Percentiles rank a stretch among this genome's conserved stretches.
phyloP scores from a whole-genome alignment of 1,139 yeast genomes.

The Zygosaccharomyces sapae region DNA sequence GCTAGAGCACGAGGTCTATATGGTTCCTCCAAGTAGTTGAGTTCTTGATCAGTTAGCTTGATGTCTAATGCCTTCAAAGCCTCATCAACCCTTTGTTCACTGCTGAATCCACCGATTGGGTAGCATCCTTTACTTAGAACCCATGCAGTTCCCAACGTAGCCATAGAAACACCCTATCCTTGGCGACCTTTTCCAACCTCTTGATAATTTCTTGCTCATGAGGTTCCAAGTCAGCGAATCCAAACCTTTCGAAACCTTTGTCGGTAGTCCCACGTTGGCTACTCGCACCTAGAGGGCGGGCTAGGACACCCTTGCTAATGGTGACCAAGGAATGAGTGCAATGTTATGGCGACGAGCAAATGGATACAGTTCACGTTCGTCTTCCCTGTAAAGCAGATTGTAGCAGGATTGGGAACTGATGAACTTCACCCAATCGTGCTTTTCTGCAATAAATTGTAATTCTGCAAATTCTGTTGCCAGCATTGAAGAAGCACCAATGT shows the following conservation, averaged over 20 bases:
- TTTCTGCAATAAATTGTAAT: conserved; percentile 45
- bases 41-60: conserved; percentile 45
- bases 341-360: conserved; percentile 38
- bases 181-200: conserved; percentile 52
- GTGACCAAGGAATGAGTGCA: conserved; percentile 51
- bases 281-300: conserved; percentile 41
- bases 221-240: conserved; percentile 20
- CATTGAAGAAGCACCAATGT: conserved; percentile 52
- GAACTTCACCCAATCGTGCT: conserved; percentile 45
- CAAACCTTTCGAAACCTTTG: conserved; percentile 1
- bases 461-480: conserved; percentile 44
- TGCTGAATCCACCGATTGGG: conserved; percentile 55
- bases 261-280: conserved; percentile 17
- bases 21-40: conserved; percentile 47
- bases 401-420: conserved; percentile 49
- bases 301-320: conserved; percentile 48
- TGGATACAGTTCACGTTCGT: conserved; percentile 49
- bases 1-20: conserved; percentile 36
- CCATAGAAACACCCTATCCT: conserved; percentile 47
- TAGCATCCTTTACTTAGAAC: conserved; percentile 45
- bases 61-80: conserved; percentile 45
- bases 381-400: conserved; percentile 49
- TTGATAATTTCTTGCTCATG: conserved; percentile 42
- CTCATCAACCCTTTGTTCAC: conserved; percentile 50
- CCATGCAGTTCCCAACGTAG: conserved; percentile 56